Percentiles rank a stretch among this genome's conserved stretches.
phyloP scores from a whole-genome alignment of 2,329 filamentous ascomycete species.

The Fonsecaea erecta region DNA sequence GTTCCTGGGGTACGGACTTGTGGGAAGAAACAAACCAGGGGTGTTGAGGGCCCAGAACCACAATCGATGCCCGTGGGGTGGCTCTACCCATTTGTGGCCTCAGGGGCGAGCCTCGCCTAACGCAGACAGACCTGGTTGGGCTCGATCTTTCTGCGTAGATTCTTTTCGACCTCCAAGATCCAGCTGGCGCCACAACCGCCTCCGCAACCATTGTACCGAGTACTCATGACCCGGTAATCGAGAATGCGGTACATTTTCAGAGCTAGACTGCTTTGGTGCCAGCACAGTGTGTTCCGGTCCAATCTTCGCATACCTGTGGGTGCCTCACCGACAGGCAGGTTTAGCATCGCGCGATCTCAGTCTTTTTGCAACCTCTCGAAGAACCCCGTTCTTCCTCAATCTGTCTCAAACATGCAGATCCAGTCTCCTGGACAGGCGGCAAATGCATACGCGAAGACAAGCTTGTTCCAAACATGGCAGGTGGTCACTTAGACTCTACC shows the following conservation, averaged over 20 bases:
- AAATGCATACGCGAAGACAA: not conserved
- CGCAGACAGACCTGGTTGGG: not conserved
- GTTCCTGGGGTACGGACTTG: not conserved
- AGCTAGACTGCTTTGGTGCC: not conserved
- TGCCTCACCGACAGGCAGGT: not conserved
- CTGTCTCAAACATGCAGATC: not conserved
- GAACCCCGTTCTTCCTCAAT: not conserved
- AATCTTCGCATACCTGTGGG: not conserved
- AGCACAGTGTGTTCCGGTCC: not conserved
- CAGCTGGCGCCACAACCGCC: not conserved
- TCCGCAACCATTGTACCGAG: too few species aligned
- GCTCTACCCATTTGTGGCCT: not conserved
- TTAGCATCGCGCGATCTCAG: not conserved
- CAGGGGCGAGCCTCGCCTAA: not conserved
- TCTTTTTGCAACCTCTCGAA: not conserved
- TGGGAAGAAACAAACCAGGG: not conserved
- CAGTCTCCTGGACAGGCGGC: not conserved
- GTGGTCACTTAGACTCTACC: not conserved
- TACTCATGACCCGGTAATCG: not conserved
- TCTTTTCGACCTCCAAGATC: not conserved
- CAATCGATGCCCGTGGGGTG: not conserved
- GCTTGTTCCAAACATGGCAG: not conserved
- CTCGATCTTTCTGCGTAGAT: not conserved
- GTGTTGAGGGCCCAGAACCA: not conserved
- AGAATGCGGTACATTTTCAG: not conserved